Base-by-base conservation (phyloP, 2,329 filamentous ascomycete species). In the Colletotrichum lini region DNA sequence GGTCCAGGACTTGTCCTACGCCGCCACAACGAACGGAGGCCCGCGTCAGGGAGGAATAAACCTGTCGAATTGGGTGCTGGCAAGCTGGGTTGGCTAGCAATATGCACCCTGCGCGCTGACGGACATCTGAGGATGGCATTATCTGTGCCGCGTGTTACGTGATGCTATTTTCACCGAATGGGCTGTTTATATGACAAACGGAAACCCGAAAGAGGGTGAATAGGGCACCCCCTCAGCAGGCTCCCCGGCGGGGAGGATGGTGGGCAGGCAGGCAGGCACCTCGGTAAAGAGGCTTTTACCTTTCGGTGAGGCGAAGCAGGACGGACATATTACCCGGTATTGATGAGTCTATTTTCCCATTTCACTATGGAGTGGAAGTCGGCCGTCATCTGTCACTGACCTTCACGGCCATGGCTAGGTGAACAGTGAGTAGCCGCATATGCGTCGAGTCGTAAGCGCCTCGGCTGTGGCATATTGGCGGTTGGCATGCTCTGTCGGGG, bases 141-240 rank as follows among this genome's bases (percentile, higher is more conserved):
- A 72, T 70, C 66, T 56, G 66, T 65, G n/a, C 42, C 23, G 53
- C 42, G 26, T 50, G 70, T 66, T 72, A 65, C 70, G 70, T 57
- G 70, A 72, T 72, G 70, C 30, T 56, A 40, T 52, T 68, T 45
- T 59, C 52, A 30, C 49, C 70, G 70, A 72, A 72, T 72, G 60
- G 67, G 66, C 60, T 50, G 66, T 72, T 72, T 72, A 66, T n/a
- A 70, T 72, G 66, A 72, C 70, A 70, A 72, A 72, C 60, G 44
- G 56, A 72, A 72, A 66, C 59, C 38, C 60, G 16, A 66, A 65
- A 60, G 44, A 52, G 56, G 70, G 21, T n/a, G 26, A 30, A 30
- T 30, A 30, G 26, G 26, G 2, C 26, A 30, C 26, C 26, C 26
- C 26, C 26, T 30, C 26, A 26, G 26, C 47, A 54, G 47, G 61